phyloP scores from a whole-genome alignment of 2,329 filamentous ascomycete species.

The Nemania sp. region DNA sequence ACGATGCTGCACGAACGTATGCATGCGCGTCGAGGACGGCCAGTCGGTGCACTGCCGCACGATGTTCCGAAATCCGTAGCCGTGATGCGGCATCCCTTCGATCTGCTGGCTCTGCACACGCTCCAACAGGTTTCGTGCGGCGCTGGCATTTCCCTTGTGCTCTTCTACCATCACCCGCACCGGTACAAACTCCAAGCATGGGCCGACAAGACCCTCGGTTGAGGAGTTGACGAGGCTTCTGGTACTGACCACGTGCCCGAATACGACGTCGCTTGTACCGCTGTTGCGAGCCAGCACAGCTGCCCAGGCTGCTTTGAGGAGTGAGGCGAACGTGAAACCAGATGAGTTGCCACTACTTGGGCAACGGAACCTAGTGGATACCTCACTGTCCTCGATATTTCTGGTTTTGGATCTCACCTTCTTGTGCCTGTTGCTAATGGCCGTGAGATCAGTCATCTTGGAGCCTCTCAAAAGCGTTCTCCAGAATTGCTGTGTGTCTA shows the following conservation, averaged over 20 bases:
- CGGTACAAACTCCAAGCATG: neutral
- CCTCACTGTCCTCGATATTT: neutral
- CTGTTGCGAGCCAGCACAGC: neutral
- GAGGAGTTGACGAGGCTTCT: neutral
- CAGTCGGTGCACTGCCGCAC: neutral
- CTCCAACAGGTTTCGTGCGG: neutral
- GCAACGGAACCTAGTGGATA: neutral
- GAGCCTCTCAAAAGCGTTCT: neutral
- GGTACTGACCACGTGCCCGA: neutral
- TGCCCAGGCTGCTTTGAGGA: constrained; percentile 1
- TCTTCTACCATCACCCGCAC: neutral
- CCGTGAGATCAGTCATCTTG: neutral
- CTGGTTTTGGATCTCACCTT: neutral
- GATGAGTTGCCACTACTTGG: neutral
- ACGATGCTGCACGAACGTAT: constrained; percentile 3
- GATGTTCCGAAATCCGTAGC: constrained; percentile 1
- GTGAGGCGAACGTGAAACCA: neutral
- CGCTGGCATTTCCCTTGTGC: too few species aligned
- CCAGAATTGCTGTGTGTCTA: neutral
- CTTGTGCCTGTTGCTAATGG: neutral
- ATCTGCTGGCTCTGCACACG: constrained; percentile 1
- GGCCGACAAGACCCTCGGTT: neutral
- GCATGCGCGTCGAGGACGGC: neutral
- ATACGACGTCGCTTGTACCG: neutral
- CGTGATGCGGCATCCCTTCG: constrained; percentile 2